Evolutionary conservation across 345 rosid species (phyloP), one percentile per base, ranked within the genome.

Genomic region (Citrus maxima): DNA sequence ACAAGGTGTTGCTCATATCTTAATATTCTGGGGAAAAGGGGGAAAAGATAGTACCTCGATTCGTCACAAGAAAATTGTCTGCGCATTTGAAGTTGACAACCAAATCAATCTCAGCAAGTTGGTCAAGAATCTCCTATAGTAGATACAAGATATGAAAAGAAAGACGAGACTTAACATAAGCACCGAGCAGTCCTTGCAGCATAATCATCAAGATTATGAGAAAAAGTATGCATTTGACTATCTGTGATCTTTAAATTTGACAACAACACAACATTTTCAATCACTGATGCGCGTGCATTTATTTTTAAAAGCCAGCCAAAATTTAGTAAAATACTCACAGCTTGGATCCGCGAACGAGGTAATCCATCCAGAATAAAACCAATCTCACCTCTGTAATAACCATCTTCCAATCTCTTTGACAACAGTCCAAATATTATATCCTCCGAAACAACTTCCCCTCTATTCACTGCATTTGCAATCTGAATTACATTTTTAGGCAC

Each of bases 301-400:
- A 42, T 42, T 10, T 42, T 42, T 42, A 10, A 12, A 42, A 42
- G 14, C 49, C 49, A 12, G 49, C 16, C 7, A 49, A 70, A n/a
- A 5, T 46, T 28, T n/a, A 71, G 38, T 28, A 8, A 8, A 27
- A 46, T 21, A 59, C 78, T 79, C 42, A 79, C 82, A 79, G 88
- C 90, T 76, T 85, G 88, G 35, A 81, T 56, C 32, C 78, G 83
- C 21, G 90, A 79, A 42, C 85, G 82, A 37, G 90, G 90, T 72
- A 87, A 73, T 27, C 88, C 88, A 65, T 87, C 88, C 70, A 87
- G 79, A 78, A 87, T 83, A 75, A 87, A 87, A 10, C 90, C 90
- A 75, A 54, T 81, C 75, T 87, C 90, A 32, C 90, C 88, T 67
- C 74, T 84, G 49, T 35, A 46, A 54, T 81, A 75, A 8, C 88